These are phyloP conservation scores for Wickerhamiella musiphila DNA, from an alignment of 805 yeast genomes.

Conservation along the genomic window DNA sequence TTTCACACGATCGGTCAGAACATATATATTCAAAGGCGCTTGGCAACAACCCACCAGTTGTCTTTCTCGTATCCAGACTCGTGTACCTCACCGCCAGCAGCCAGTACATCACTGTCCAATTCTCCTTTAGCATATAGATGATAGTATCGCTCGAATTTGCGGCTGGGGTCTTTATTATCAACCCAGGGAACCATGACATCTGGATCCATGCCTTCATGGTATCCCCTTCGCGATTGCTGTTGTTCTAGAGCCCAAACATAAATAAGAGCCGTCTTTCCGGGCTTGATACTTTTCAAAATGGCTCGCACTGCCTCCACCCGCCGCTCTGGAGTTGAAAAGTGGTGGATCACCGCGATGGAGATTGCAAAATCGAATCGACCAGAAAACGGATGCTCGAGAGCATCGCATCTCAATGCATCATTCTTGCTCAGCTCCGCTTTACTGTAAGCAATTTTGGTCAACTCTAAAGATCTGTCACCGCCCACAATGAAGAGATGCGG, in stretches of 20 bases:
- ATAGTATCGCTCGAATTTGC: conserved; percentile 66
- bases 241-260: conserved; percentile 98
- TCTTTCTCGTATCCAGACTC: conserved; percentile 79
- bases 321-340: conserved; percentile 72
- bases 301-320: conserved; percentile 58
- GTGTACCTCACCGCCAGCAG: conserved; percentile 55
- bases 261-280: conserved; percentile 54
- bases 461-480: conserved; percentile 24
- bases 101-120: conserved; percentile 45
- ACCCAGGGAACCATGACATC: conserved; percentile 97
- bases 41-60: conserved; percentile 57
- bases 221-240: conserved; percentile 72
- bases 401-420: conserved; percentile 69
- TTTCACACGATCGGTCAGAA: no score
- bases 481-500: conserved; percentile 55
- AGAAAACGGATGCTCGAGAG: conserved; percentile 41
- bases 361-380: conserved; percentile 67
- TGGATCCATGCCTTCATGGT: conserved; percentile 78
- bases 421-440: conserved; percentile 39
- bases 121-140: conserved; percentile 81
- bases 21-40: not conserved
- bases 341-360: conserved; percentile 90
- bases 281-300: conserved; percentile 39
- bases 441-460: conserved; percentile 29
- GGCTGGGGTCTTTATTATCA: conserved; percentile 29